Base-by-base conservation (phyloP, 1,139 yeast species). In the Yamadazyma conglobata region DNA sequence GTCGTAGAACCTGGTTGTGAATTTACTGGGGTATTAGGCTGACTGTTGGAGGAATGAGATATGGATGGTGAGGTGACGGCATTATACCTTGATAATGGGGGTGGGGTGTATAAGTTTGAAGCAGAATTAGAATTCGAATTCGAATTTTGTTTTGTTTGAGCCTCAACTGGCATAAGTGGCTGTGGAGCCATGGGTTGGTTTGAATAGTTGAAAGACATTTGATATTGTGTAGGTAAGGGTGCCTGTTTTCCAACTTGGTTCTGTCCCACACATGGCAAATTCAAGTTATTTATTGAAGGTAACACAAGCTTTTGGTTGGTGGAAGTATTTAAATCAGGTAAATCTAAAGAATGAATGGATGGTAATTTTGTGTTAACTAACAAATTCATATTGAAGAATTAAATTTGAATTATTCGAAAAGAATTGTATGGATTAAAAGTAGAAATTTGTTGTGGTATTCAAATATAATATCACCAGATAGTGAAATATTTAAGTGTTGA, bases 311-410 rank as follows among this genome's bases (percentile, higher is more conserved):
- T 31, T 6, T 22, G 25, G 19, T 25, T 19, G 19, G 13, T 10
- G 22, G 30, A 18, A 9, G 6, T 9, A 10, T 17, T 10, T n/a
- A n/a, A n/a, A 20, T 23, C 12, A 3, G 33, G 27, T 11, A 55
- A 40, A 24, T 54, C 58, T 47, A 57, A 51, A 19, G 56, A 46
- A 29, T 53, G 58, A 29, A 59, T 56, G 28, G 59, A 51, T 8
- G 65, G 65, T 18, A 56, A 46, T 16, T 25, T 27, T 27, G 14
- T 26, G 22, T 20, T 28, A 12, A 21, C 30, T 3, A 27, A 8
- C n/a, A 27, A 27, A 21, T 27, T 25, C 30, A 27, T 27, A 9
- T n/a, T 16, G 10, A 6, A 11, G 4, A 11, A 10, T 21, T 21
- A 5, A 8, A 6, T 9, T 9, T 19, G 11, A 19, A n/a, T n/a